Percentiles rank a stretch among this genome's conserved stretches.
phyloP scores from a whole-genome alignment of 805 yeast genomes.

The Saturnispora mendoncae region DNA sequence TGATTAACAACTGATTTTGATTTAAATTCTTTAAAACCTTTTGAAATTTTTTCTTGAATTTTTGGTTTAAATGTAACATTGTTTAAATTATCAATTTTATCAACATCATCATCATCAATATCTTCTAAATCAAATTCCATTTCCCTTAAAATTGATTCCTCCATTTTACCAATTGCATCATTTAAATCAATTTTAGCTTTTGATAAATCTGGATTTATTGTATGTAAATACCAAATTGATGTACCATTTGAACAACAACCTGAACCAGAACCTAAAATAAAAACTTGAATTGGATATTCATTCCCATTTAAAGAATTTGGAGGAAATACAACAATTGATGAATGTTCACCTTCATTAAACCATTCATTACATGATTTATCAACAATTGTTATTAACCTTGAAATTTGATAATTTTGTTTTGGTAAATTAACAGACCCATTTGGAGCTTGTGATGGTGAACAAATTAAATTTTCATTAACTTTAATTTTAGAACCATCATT shows the following conservation, averaged over 20 bases:
- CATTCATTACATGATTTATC: conserved; percentile 84
- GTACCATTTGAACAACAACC: conserved; percentile 86
- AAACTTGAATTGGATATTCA: conserved; percentile 68
- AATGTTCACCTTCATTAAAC: conserved; percentile 78
- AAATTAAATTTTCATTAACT: conserved; percentile 70
- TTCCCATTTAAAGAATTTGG: conserved; percentile 67
- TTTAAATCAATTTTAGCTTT: conserved; percentile 67
- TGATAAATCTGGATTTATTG: conserved; percentile 58
- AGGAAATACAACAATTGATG: conserved; percentile 89
- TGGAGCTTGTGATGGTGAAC: conserved; percentile 64
- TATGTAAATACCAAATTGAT: conserved; percentile 82
- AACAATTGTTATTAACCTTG: conserved; percentile 75
- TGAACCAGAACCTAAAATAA: conserved; percentile 79
- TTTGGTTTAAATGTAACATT: conserved; percentile 10
- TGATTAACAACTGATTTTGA: conserved; percentile 50
- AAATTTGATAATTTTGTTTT: conserved; percentile 44
- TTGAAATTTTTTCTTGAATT: conserved; percentile 70
- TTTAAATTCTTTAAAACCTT: conserved; percentile 73
- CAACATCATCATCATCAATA: conserved; percentile 41
- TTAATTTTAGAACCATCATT: conserved; percentile 67
- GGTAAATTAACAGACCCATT: conserved; percentile 34
- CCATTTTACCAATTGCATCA: conserved; percentile 72
- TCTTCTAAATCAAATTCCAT: conserved; percentile 43
- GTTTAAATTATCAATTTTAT: conserved; percentile 25
- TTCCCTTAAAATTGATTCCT: conserved; percentile 72